phyloP scores from a whole-genome alignment of 306 rosid genomes.

The Ammopiptanthus mongolicus region DNA sequence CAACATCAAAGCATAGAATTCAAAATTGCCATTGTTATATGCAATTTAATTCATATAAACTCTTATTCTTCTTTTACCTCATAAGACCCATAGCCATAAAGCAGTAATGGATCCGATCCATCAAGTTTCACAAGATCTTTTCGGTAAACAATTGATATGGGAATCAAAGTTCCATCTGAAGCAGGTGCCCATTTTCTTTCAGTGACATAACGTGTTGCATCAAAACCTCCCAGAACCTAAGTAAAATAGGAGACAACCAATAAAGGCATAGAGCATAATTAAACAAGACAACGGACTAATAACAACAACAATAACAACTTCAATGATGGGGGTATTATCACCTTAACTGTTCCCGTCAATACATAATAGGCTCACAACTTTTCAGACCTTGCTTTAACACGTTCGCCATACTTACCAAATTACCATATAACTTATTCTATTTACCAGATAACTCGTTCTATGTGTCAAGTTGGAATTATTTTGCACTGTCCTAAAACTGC shows the following conservation, averaged over 20 bases:
- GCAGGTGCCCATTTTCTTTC: conserved; percentile 89
- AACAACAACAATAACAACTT: neutral
- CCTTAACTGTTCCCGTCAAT: neutral
- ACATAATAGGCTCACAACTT: neutral
- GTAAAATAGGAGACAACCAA: conserved; percentile 16
- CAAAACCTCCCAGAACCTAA: conserved; percentile 91
- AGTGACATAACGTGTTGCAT: conserved; percentile 64
- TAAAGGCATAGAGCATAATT: neutral
- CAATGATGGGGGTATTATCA: neutral
- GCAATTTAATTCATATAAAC: conserved; percentile 5
- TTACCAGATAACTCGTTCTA: neutral
- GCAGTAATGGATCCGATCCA: conserved; percentile 87
- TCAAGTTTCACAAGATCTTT: conserved; percentile 81
- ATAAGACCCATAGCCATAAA: conserved; percentile 93
- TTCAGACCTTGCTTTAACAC: neutral
- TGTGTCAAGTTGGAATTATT: neutral
- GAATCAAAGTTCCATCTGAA: conserved; percentile 72
- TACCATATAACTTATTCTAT: neutral
- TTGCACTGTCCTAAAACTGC: neutral
- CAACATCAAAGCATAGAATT: conserved; percentile 16
- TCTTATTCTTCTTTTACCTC: conserved; percentile 53
- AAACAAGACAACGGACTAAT: neutral
- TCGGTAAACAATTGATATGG: conserved; percentile 76
- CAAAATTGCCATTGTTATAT: neutral
- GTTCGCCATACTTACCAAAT: neutral